Evolutionary conservation across 2,329 filamentous ascomycete genomes (phyloP), one percentile per base, ranked within the genome.

Genomic region (Colletotrichum destructivum): DNA sequence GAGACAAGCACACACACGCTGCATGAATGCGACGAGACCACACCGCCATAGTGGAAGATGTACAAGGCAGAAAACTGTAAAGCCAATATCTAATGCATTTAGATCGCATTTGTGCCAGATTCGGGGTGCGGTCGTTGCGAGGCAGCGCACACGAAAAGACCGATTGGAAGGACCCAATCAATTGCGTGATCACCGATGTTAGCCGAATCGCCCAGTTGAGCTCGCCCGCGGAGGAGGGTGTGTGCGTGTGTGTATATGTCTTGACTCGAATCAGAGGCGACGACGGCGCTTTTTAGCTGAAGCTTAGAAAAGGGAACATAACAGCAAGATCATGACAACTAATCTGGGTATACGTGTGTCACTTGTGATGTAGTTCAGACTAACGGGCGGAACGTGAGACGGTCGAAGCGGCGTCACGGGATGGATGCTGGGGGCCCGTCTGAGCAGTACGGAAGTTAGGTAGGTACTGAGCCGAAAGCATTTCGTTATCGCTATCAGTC

Each of bases 151-250:
- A 9, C 15, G 26, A 42, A 61, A 63, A 49, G 40, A 61, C 47
- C 60, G 46, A 69, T 55, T 69, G 69, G 69, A 42, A 46, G n/a
- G 47, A 63, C 66, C 69, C 69, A 72, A 72, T 71, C 65, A 71
- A 64, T 62, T 69, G 69, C 65, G 52, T 71, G 65, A 69, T 64
- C 60, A 55, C 69, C 46, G 65, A 40, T 69, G 54, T 64, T 69
- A 57, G 69, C 65, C 69, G 69, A 61, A 38, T n/a, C 49, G 56
- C 11, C n/a, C 57, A 68, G 69, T 61, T 21, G 35, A 69, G 23
- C 35, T n/a, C 31, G 52, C 38, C 18, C 4, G n/a, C 51, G 52
- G 49, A 42, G 23, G 15, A 18, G 26, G 42, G 11, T 21, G 31
- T 13, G 18, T 35, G 31, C 7, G 18, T 35, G 42, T 44, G 42